phyloP scores from a whole-genome alignment of 2,329 filamentous ascomycete species.

The Laburnicola sp. region DNA sequence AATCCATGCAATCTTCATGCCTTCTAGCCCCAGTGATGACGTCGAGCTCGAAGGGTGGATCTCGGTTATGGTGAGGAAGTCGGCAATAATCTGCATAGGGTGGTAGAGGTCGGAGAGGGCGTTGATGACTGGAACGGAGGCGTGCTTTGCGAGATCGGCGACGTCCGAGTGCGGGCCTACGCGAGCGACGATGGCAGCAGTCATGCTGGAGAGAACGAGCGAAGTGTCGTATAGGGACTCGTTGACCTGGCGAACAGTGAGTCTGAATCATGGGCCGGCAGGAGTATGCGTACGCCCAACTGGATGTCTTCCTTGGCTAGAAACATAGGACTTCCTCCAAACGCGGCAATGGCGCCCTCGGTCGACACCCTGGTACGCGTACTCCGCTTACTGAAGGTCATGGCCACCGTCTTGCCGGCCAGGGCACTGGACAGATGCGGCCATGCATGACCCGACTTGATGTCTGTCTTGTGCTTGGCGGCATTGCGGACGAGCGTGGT shows the following conservation, averaged over 20 bases:
- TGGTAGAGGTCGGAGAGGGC: slow-evolving; percentile 85
- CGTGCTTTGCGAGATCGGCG: slow-evolving; percentile 53
- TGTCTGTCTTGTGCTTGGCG: slow-evolving; percentile 70
- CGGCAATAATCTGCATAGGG: slow-evolving; percentile 90
- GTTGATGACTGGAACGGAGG: slow-evolving; percentile 55
- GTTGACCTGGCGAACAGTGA: slow-evolving; percentile 64
- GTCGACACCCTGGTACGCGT: slow-evolving; percentile 93
- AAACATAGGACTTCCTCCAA: slow-evolving; percentile 96
- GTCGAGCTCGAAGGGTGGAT: slow-evolving; percentile 60
- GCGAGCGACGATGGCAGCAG: slow-evolving; percentile 54
- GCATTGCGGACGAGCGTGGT: slow-evolving; percentile 82
- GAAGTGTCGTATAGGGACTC: slow-evolving; percentile 94
- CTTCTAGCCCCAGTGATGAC: slow-evolving; percentile 68
- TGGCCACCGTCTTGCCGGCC: slow-evolving; percentile 78
- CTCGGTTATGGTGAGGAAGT: slow-evolving; percentile 89
- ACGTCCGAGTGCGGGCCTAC: slow-evolving; percentile 57
- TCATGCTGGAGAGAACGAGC: slow-evolving; percentile 81
- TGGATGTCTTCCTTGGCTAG: slow-evolving; percentile 95
- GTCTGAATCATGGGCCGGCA: slow-evolving; percentile 3
- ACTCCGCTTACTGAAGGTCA: slow-evolving; percentile 96
- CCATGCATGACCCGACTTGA: slow-evolving; percentile 66
- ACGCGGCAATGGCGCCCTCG: slow-evolving; percentile 81
- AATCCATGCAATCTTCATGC: slow-evolving; percentile 92
- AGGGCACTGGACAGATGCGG: slow-evolving; percentile 66
- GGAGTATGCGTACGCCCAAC: slow-evolving; percentile 67